Conservation (phyloP, 2,329 filamentous ascomycete genomes). For the Cladosporium phlei region DNA sequence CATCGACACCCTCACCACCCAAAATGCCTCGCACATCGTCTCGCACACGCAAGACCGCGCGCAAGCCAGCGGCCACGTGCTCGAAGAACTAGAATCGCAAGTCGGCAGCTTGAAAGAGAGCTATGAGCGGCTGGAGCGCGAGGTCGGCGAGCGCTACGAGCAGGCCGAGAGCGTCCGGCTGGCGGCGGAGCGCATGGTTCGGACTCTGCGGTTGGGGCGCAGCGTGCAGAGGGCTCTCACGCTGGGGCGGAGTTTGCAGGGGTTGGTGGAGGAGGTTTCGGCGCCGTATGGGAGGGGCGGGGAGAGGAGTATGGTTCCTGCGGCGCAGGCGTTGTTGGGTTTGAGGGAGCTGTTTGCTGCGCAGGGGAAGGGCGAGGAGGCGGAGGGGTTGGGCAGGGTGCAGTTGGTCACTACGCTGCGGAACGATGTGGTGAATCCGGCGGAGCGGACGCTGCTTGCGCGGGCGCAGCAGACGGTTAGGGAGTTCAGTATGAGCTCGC, state of each 20-base stretch:
- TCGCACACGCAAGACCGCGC: conserved; percentile 71
- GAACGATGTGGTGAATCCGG: conserved; percentile 63
- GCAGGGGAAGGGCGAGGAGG: conserved; percentile 67
- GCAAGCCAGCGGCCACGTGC: conserved; percentile 64
- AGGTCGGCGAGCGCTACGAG: conserved; percentile 80
- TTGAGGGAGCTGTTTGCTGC: conserved; percentile 68
- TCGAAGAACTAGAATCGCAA: conserved; percentile 73
- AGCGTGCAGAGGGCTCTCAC: conserved; percentile 74
- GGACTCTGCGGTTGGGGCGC: conserved; percentile 71
- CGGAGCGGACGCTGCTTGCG: conserved; percentile 68
- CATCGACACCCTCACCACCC: conserved; percentile 83
- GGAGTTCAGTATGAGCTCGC: conserved; percentile 71
- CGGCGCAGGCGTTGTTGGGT: conserved; percentile 71
- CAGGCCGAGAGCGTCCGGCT: conserved; percentile 76
- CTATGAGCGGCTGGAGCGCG: conserved; percentile 78
- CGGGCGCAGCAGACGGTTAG: conserved; percentile 73
- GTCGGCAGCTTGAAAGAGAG: conserved; percentile 75
- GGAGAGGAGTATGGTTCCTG: conserved; percentile 71
- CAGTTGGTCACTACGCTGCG: conserved; percentile 67
- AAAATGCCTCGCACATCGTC: conserved; percentile 75
- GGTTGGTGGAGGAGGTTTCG: conserved; percentile 70
- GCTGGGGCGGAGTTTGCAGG: conserved; percentile 78
- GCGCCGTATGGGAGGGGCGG: conserved; percentile 24
- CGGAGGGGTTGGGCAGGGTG: conserved; percentile 55
- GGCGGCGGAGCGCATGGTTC: conserved; percentile 73